Evolutionary conservation across 2,329 filamentous ascomycete genomes (phyloP).

Genomic region (Xylaria sp.): DNA sequence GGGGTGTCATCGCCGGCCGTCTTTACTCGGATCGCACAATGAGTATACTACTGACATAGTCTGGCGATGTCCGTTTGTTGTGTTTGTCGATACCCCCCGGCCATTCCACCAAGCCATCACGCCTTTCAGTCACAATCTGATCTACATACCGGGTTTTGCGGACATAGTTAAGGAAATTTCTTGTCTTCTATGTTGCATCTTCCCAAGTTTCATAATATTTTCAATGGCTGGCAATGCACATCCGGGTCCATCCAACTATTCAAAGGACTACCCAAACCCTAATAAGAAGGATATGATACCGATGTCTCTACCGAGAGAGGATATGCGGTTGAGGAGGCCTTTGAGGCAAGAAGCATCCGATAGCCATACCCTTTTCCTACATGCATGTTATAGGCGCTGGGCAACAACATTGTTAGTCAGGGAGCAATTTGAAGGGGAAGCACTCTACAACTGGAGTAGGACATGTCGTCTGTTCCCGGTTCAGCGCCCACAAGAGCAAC

Average conservation of each 20-base stretch:
- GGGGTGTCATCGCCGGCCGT: not conserved
- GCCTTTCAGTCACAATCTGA: not conserved
- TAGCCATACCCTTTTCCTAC: conserved; percentile 23
- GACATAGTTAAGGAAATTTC: conserved; percentile 2
- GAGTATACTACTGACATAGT: conserved; percentile 20
- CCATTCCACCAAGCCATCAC: conserved; percentile 13
- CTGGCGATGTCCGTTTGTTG: conserved; percentile 13
- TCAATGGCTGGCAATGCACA: conserved; percentile 5
- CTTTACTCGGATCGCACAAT: not conserved
- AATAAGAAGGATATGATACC: conserved; percentile 19
- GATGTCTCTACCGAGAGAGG: conserved; percentile 25
- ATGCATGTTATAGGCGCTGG: conserved; percentile 23
- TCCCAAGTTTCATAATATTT: conserved; percentile 20
- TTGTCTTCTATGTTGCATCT: conserved; percentile 10
- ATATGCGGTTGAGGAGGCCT: conserved; percentile 22
- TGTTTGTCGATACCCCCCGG: conserved; percentile 9
- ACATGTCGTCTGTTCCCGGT: conserved; percentile 4
- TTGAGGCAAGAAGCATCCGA: conserved; percentile 20
- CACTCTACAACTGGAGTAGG: conserved; percentile 11
- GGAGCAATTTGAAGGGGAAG: conserved; percentile 13
- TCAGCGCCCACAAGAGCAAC: conserved; percentile 17
- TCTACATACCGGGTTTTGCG: not conserved
- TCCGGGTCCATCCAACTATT: not conserved
- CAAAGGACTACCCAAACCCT: conserved; percentile 17
- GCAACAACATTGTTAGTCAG: conserved; percentile 20